Evolutionary conservation across 768 basidiomycete species (phyloP).

Genomic region (Galerina marginata): DNA sequence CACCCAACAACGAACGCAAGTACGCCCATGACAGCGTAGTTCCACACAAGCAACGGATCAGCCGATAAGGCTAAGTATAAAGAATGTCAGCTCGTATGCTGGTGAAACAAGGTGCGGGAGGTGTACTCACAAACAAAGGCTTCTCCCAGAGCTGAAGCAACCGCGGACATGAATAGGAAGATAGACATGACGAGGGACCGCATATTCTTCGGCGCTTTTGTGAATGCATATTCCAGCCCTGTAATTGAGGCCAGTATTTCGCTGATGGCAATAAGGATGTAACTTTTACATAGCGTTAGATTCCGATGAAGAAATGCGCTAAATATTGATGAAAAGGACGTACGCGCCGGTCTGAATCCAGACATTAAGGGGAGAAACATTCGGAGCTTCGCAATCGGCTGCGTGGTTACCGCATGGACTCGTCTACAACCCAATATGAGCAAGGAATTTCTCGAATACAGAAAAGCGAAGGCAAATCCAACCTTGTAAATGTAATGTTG

Average conservation of each 20-base stretch:
- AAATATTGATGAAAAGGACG: slow-evolving; percentile 28
- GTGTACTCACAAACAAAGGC: slow-evolving; percentile 68
- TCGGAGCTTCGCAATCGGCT: slow-evolving; percentile 44
- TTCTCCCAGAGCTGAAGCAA: slow-evolving; percentile 68
- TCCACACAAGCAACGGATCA: slow-evolving; percentile 79
- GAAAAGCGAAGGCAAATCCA: no score
- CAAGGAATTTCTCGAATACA: no score
- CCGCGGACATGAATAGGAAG: slow-evolving; percentile 62
- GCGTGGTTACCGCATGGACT: slow-evolving; percentile 60
- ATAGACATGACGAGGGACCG: slow-evolving; percentile 80
- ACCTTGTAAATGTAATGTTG: slow-evolving; percentile 71
- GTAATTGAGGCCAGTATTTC: slow-evolving; percentile 86
- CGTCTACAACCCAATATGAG: slow-evolving; percentile 19
- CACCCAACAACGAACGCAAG: slow-evolving; percentile 56
- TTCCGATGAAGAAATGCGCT: neutral
- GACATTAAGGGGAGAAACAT: slow-evolving; percentile 50
- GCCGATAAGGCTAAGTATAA: slow-evolving; percentile 55
- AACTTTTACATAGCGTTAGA: slow-evolving; percentile 37
- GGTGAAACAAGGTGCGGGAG: neutral
- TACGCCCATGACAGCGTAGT: slow-evolving; percentile 65
- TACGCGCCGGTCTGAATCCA: slow-evolving; percentile 78
- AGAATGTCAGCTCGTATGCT: neutral
- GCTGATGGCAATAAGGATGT: slow-evolving; percentile 68
- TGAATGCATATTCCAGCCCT: slow-evolving; percentile 87
- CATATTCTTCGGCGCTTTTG: slow-evolving; percentile 89